Evolutionary conservation across 1,284 basidiomycete species (phyloP).

Genomic region (Coniferiporia weirii): DNA sequence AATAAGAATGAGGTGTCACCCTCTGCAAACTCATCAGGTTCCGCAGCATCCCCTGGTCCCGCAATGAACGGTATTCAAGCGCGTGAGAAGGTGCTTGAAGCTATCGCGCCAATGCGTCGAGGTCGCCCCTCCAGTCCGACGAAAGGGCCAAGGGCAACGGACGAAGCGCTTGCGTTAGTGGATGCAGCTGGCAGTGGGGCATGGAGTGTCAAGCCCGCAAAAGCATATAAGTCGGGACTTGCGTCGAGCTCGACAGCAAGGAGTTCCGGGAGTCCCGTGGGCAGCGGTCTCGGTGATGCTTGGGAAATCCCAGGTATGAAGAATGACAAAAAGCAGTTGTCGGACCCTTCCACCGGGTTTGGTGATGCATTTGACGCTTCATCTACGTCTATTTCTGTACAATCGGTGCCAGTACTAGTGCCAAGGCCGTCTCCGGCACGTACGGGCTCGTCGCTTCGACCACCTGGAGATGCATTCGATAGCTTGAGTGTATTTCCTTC

Average conservation of each 20-base stretch:
- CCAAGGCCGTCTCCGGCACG: neutral
- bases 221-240: conserved; percentile 18
- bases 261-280: conserved; percentile 1
- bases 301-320: conserved; percentile 15
- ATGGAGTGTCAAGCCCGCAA: conserved; percentile 16
- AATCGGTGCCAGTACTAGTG: conserved; percentile 18
- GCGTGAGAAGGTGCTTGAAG: conserved; percentile 68
- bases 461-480: conserved; percentile 67
- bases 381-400: conserved; percentile 38
- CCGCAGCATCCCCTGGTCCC: conserved; percentile 21
- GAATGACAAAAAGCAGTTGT: neutral
- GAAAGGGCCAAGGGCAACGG: conserved; percentile 26
- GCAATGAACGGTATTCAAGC: conserved; percentile 55
- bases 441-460: conserved; percentile 17
- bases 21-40: neutral
- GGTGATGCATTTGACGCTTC: conserved; percentile 25
- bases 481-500: conserved; percentile 54
- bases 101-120: conserved; percentile 72
- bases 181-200: conserved; percentile 5
- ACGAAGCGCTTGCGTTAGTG: conserved; percentile 12
- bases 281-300: conserved; percentile 13
- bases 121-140: conserved; percentile 53
- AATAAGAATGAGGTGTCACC: neutral
- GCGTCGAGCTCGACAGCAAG: conserved; percentile 9
- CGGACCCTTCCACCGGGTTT: conserved; percentile 18